A percentile compares a stretch with the other conserved stretches of the same genome.
Conservation (phyloP, 2,329 filamentous ascomycete species). For the Pseudocercospora pini-densiflorae region DNA sequence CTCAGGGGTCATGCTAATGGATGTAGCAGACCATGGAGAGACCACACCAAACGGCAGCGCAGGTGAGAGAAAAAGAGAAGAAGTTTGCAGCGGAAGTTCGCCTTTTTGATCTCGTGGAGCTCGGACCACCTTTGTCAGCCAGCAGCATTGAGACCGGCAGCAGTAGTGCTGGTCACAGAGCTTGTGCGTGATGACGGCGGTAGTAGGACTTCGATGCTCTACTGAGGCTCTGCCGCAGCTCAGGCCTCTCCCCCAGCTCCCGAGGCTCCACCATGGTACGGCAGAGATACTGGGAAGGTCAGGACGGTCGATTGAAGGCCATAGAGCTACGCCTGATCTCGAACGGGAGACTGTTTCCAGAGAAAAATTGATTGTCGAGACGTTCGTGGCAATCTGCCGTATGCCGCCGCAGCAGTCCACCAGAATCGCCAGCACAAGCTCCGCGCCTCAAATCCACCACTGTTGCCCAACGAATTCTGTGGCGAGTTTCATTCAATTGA, state of each 20-base stretch:
- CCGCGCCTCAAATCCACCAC: neutral
- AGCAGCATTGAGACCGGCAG: neutral
- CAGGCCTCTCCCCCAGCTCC: neutral
- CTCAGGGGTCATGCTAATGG: neutral
- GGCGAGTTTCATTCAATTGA: neutral
- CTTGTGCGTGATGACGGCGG: neutral
- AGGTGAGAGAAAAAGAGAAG: neutral
- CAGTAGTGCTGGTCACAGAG: neutral
- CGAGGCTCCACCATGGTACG: neutral
- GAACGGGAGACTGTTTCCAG: neutral
- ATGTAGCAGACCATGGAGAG: neutral
- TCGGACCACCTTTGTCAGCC: neutral
- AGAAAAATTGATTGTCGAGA: neutral
- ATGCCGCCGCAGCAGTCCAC: neutral
- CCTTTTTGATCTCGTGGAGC: neutral
- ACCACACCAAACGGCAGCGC: neutral
- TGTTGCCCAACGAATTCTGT: neutral
- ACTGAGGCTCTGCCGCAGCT: neutral
- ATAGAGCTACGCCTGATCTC: neutral
- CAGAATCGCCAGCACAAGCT: neutral
- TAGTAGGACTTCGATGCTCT: neutral
- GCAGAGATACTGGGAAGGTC: neutral
- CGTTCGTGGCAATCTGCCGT: neutral
- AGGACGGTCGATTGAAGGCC: neutral
- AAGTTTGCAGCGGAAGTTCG: neutral